Evolutionary conservation across 345 rosid species (phyloP).

Genomic region (Populus ilicifolia): DNA sequence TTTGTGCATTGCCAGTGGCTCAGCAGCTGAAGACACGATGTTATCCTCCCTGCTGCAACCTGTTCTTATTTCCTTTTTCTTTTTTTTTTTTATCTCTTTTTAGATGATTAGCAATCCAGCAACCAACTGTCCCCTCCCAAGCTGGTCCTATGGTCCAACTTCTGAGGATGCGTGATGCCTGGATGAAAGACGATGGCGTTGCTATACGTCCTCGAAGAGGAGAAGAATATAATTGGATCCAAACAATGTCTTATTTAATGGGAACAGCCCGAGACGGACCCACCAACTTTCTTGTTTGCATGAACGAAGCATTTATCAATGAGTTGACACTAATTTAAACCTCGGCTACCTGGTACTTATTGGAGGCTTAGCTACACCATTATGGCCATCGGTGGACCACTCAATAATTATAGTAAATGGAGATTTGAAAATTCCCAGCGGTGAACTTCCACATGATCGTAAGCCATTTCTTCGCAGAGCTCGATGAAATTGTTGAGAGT

Average conservation of each 20-base stretch:
- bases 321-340: background rate
- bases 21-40: background rate
- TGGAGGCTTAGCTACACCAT: background rate
- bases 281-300: background rate
- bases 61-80: too few species aligned
- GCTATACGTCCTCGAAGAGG: background rate
- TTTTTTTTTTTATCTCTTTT: background rate
- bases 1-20: background rate
- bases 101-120: background rate
- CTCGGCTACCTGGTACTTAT: background rate
- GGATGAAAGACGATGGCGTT: background rate
- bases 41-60: background rate
- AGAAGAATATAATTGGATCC: background rate
- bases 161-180: background rate
- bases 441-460: too few species aligned
- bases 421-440: background rate
- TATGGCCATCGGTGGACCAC: background rate
- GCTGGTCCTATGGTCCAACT: background rate
- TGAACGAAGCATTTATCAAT: background rate
- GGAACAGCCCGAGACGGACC: background rate
- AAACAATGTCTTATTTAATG: slow-evolving; percentile 1
- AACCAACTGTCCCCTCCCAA: too few species aligned
- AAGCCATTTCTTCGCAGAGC: too few species aligned
- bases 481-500: too few species aligned
- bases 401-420: background rate